Percentiles rank a stretch among this genome's conserved stretches.
phyloP scores from a whole-genome alignment of 2,329 filamentous ascomycete genomes.

The Phyllosticta citrichinensis region DNA sequence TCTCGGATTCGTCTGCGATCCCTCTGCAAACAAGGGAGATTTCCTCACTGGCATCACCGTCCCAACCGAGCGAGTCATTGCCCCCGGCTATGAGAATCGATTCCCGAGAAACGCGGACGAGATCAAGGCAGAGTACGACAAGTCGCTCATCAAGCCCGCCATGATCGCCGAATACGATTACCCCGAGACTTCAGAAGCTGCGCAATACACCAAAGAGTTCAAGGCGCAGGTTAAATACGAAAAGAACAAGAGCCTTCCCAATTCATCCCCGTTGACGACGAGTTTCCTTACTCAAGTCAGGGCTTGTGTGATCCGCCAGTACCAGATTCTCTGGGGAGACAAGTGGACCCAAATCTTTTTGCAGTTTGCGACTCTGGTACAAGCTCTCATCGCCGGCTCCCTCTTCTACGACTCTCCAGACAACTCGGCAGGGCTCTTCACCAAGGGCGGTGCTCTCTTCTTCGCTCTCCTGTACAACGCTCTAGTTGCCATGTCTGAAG shows the following conservation, averaged over 20 bases:
- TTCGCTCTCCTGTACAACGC: slow-evolving; percentile 54
- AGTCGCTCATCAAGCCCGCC: slow-evolving; percentile 35
- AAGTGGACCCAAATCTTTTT: slow-evolving; percentile 55
- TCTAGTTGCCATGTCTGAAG: slow-evolving; percentile 55
- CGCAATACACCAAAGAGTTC: slow-evolving; percentile 38
- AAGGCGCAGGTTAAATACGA: slow-evolving; percentile 42
- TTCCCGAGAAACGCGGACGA: slow-evolving; percentile 36
- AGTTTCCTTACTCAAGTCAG: slow-evolving; percentile 37
- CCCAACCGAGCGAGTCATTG: slow-evolving; percentile 32
- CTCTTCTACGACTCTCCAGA: slow-evolving; percentile 56
- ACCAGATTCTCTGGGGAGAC: slow-evolving; percentile 56
- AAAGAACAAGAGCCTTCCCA: slow-evolving; percentile 45
- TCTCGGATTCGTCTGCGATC: slow-evolving; percentile 55
- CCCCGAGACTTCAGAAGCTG: slow-evolving; percentile 39
- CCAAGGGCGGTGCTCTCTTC: slow-evolving; percentile 55
- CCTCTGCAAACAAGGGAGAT: slow-evolving; percentile 57
- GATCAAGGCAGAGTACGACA: slow-evolving; percentile 39
- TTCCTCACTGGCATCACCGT: slow-evolving; percentile 65
- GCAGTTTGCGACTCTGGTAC: slow-evolving; percentile 46
- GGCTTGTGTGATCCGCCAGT: slow-evolving; percentile 49
- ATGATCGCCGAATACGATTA: slow-evolving; percentile 51
- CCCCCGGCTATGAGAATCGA: slow-evolving; percentile 28
- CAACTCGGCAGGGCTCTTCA: slow-evolving; percentile 51
- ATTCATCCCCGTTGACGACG: slow-evolving; percentile 43
- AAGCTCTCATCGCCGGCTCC: slow-evolving; percentile 55